phyloP scores from a whole-genome alignment of 768 basidiomycete genomes.

The Termitomyces heimii region DNA sequence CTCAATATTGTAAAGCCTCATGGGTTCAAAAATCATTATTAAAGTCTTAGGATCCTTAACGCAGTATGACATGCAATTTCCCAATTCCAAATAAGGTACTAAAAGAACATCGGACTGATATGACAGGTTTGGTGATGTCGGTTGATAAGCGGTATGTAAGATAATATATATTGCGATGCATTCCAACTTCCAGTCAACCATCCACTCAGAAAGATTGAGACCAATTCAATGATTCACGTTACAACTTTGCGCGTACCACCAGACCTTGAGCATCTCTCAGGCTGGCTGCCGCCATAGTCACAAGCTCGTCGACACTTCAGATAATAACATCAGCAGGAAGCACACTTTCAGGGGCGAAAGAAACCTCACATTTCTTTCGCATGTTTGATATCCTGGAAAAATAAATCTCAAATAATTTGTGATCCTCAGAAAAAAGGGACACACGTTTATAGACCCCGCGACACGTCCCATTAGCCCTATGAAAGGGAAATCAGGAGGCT shows the following conservation, averaged over 20 bases:
- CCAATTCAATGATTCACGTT: slow-evolving; percentile 1
- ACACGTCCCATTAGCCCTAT: slow-evolving; percentile 80
- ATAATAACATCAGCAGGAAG: slow-evolving; percentile 4
- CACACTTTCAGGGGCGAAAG: background rate
- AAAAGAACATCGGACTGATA: background rate
- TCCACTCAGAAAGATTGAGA: background rate
- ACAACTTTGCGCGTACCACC: slow-evolving; percentile 51
- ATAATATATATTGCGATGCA: background rate
- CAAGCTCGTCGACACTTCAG: slow-evolving; percentile 74
- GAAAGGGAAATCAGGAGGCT: background rate
- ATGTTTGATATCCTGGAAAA: slow-evolving; percentile 64
- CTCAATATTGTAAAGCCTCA: too few species aligned
- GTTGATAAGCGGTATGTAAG: background rate
- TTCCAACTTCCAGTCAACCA: background rate
- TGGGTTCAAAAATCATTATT: too few species aligned
- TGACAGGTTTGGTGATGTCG: background rate
- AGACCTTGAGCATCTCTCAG: slow-evolving; percentile 39
- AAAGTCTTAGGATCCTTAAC: background rate
- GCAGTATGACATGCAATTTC: background rate
- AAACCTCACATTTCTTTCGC: slow-evolving; percentile 78
- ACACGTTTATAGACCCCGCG: slow-evolving; percentile 60
- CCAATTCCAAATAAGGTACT: background rate
- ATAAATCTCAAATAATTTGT: slow-evolving; percentile 5
- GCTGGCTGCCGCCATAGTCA: slow-evolving; percentile 59
- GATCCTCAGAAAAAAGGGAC: slow-evolving; percentile 8